Conservation (phyloP, 202 grass and related monocot genomes). For the Tripidium arundinaceum region DNA sequence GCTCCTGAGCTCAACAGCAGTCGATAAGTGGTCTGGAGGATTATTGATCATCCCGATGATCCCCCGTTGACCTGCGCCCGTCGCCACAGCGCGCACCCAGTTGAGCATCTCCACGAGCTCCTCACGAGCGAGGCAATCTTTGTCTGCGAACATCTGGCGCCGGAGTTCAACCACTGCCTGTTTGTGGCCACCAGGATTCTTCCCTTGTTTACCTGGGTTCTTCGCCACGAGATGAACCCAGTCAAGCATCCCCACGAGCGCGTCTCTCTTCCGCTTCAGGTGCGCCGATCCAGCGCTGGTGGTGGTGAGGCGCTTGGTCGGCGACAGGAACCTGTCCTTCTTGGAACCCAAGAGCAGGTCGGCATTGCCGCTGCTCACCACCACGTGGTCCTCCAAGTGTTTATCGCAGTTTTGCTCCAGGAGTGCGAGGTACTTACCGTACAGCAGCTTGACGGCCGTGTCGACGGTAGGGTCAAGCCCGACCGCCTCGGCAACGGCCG, state of each 20-base stretch:
- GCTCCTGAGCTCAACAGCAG: neutral
- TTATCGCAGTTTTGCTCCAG: conserved; percentile 32
- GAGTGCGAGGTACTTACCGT: conserved; percentile 35
- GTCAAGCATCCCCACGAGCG: conserved; percentile 26
- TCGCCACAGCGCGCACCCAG: conserved; percentile 38
- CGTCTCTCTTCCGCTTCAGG: conserved; percentile 44
- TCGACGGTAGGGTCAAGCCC: conserved; percentile 24
- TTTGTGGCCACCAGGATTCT: neutral
- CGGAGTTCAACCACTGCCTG: neutral
- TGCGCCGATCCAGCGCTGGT: neutral
- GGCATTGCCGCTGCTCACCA: neutral
- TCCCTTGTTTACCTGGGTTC: neutral
- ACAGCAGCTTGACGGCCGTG: conserved; percentile 38
- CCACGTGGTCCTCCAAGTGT: neutral
- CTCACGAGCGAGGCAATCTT: neutral
- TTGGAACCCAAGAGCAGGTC: neutral
- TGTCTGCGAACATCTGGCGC: neutral
- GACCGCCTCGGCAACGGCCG: conserved; percentile 22
- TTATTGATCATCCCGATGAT: neutral
- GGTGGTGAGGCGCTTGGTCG: neutral
- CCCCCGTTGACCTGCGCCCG: neutral
- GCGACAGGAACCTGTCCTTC: conserved; percentile 28
- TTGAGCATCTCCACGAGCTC: conserved; percentile 12
- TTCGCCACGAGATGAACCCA: conserved; percentile 40
- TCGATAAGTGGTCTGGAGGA: neutral